These are phyloP conservation scores for Coemansia biformis DNA, from an alignment of 192 early-diverging fungal genomes.

Conservation along the genomic window DNA sequence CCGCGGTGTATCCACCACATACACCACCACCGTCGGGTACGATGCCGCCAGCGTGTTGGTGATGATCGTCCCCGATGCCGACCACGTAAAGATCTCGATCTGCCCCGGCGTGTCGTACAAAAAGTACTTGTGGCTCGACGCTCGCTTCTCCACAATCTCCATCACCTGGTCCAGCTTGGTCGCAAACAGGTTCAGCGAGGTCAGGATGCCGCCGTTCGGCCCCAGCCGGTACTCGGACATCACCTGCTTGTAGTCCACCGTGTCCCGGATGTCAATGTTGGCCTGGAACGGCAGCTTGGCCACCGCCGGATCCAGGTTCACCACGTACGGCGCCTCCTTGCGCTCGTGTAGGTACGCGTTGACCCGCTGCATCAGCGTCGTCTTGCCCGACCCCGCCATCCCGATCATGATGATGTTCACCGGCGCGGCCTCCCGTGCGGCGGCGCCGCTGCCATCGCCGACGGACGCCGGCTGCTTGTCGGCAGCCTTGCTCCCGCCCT, in stretches of 20 bases:
- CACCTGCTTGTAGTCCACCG: conserved; percentile 97
- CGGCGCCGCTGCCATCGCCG: not conserved
- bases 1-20: conserved; percentile 94
- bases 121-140: conserved; percentile 60
- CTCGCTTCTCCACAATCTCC: conserved; percentile 74
- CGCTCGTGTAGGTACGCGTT: conserved; percentile 80
- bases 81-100: conserved; percentile 99
- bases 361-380: conserved; percentile 92
- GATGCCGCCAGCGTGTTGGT: conserved; percentile 87
- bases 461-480: not conserved
- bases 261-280: conserved; percentile 97
- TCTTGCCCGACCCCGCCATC: conserved; percentile 98
- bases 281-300: conserved; percentile 79
- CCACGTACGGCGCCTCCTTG: conserved; percentile 75
- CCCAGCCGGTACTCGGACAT: conserved; percentile 98
- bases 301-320: conserved; percentile 96
- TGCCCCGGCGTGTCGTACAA: conserved; percentile 93
- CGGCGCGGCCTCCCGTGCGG: conserved; percentile 3
- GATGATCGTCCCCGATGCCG: conserved; percentile 91
- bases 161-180: conserved; percentile 99
- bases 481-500: too few relatives aligned
- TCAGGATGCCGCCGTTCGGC: conserved; percentile 95
- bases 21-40: conserved; percentile 86
- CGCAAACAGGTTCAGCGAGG: conserved; percentile 91
- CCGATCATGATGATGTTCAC: conserved; percentile 76